phyloP scores from a whole-genome alignment of 352 stramenopile genomes.

The Phytophthora ohioensis region DNA sequence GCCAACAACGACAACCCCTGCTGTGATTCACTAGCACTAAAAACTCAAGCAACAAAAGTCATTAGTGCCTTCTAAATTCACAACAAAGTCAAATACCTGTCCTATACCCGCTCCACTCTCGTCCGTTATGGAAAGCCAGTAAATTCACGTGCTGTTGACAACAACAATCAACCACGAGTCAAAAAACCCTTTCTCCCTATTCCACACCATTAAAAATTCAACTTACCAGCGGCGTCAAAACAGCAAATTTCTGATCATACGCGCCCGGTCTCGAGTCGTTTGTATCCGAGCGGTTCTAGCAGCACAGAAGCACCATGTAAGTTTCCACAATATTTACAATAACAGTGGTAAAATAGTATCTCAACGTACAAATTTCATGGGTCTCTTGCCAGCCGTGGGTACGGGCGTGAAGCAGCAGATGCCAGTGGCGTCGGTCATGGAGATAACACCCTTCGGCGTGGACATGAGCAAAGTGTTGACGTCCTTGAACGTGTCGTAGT shows the following conservation, averaged over 20 bases:
- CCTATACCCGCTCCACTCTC: slow-evolving; percentile 67
- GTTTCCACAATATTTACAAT: neutral
- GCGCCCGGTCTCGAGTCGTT: slow-evolving; percentile 59
- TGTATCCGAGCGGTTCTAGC: slow-evolving; percentile 60
- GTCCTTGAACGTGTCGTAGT: slow-evolving; percentile 79
- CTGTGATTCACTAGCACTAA: slow-evolving; percentile 73
- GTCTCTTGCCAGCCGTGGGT: slow-evolving; percentile 49
- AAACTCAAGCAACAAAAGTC: neutral
- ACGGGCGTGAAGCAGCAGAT: slow-evolving; percentile 80
- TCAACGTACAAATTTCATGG: slow-evolving; percentile 64
- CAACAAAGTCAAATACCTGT: neutral
- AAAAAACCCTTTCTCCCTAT: neutral
- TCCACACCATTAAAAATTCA: neutral
- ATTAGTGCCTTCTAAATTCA: neutral
- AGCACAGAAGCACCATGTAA: slow-evolving; percentile 11
- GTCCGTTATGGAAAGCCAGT: slow-evolving; percentile 78
- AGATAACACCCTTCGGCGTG: slow-evolving; percentile 79
- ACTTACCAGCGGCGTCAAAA: slow-evolving; percentile 73
- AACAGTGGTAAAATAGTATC: slow-evolving; percentile 1
- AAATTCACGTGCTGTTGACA: slow-evolving; percentile 69
- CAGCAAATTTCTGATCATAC: slow-evolving; percentile 82
- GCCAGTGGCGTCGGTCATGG: slow-evolving; percentile 72
- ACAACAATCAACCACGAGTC: neutral
- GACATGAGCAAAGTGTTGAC: slow-evolving; percentile 64
- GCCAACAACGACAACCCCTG: slow-evolving; percentile 81